Evolutionary conservation across 371 early-diverging fungal species (phyloP).

Genomic region (Mucor racemosus): DNA sequence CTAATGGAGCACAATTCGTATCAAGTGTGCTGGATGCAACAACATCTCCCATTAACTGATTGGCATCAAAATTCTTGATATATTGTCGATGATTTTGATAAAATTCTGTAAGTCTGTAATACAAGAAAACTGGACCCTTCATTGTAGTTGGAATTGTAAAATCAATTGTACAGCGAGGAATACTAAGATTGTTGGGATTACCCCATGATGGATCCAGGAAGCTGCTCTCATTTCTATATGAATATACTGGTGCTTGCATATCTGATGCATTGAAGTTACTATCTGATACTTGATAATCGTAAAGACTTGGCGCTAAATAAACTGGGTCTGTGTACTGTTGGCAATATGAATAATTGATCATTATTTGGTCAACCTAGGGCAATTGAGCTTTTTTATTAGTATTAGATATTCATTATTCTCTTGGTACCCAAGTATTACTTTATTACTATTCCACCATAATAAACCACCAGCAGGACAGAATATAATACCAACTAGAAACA

Average conservation of each 20-base stretch:
- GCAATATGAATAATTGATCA: constrained; percentile 93
- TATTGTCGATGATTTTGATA: constrained; percentile 99
- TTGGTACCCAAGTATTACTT: constrained; percentile 42
- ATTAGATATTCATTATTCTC: too few species aligned
- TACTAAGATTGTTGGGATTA: constrained; percentile 47
- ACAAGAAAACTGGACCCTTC: constrained; percentile 86
- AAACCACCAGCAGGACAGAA: constrained; percentile 93
- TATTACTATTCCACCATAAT: constrained; percentile 74
- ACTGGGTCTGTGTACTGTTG: constrained; percentile 42
- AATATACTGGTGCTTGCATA: constrained; percentile 41
- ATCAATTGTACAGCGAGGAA: constrained; percentile 74
- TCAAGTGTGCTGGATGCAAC: constrained; percentile 13
- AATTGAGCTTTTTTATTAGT: not conserved
- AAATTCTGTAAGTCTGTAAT: constrained; percentile 96
- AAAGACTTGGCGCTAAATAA: constrained; percentile 21
- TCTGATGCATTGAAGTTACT: not conserved
- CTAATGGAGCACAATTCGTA: constrained; percentile 65
- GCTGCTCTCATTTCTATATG: constrained; percentile 29
- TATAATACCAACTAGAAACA: constrained; percentile 88
- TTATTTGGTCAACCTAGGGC: constrained; percentile 72
- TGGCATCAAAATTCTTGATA: constrained; percentile 86
- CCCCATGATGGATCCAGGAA: constrained; percentile 40
- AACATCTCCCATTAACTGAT: constrained; percentile 79
- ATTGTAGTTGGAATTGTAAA: constrained; percentile 75
- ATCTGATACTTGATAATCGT: too few species aligned